Percentiles rank a stretch among this genome's conserved stretches.
These are phyloP conservation scores for Mortierella claussenii DNA, from an alignment of 192 early-diverging fungal species.

Conservation along the genomic window DNA sequence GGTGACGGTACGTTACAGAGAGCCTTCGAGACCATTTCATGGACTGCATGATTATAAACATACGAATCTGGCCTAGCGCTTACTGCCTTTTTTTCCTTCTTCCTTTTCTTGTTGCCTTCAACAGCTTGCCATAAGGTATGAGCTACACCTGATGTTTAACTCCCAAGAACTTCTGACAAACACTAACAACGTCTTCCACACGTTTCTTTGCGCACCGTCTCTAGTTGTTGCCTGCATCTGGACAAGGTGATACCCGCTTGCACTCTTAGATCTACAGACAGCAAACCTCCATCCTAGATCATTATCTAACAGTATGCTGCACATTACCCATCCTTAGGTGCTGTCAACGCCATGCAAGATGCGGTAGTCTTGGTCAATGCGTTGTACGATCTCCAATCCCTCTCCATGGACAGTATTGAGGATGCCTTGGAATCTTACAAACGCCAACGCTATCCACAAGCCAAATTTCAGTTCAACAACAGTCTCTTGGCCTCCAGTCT, in stretches of 20 bases:
- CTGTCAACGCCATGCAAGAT: constrained; percentile 28
- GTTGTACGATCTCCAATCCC: not conserved
- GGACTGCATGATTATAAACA: constrained; percentile 1
- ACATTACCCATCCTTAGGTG: constrained; percentile 14
- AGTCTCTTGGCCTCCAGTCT: not conserved
- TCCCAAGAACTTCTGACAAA: not conserved
- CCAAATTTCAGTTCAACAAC: not conserved
- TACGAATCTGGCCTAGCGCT: not conserved
- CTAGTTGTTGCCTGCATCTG: too few species aligned
- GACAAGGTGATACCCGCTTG: not conserved
- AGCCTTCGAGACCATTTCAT: not conserved
- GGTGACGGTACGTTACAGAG: constrained; percentile 5
- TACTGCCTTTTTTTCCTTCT: too few species aligned
- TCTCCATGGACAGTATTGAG: not conserved
- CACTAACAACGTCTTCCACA: too few species aligned
- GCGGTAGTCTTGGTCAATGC: constrained; percentile 24
- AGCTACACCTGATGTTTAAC: not conserved
- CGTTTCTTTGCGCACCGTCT: too few species aligned
- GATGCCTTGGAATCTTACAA: not conserved
- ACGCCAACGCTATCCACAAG: not conserved
- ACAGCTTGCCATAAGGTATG: constrained; percentile 19
- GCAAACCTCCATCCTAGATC: not conserved
- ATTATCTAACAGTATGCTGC: not conserved
- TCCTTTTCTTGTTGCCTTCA: too few species aligned
- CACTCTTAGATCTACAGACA: not conserved